A percentile compares a stretch with the other conserved stretches of the same genome.
These are phyloP conservation scores for Stagonosporopsis chrysanthemi DNA, from an alignment of 2,329 filamentous ascomycete species.

Conservation along the genomic window DNA sequence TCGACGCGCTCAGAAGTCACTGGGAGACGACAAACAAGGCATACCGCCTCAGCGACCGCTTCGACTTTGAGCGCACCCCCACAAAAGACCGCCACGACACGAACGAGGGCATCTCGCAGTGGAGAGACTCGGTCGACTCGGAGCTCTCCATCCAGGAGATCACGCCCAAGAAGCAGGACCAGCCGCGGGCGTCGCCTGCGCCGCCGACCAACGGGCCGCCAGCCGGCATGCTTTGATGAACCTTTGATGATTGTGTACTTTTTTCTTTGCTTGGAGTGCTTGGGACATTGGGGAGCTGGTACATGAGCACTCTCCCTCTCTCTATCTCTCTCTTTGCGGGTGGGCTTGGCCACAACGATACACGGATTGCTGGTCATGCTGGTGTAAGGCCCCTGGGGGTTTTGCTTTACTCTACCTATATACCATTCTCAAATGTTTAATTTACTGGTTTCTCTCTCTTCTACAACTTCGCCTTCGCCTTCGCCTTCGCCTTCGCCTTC, in stretches of 20 bases:
- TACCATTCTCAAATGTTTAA: slow-evolving; percentile 25
- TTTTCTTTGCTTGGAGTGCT: slow-evolving; percentile 5
- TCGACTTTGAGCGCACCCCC: slow-evolving; percentile 76
- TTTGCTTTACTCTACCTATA: slow-evolving; percentile 7
- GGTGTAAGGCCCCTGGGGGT: neutral
- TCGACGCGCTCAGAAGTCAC: slow-evolving; percentile 86
- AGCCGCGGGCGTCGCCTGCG: slow-evolving; percentile 5
- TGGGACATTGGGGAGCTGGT: slow-evolving; percentile 1
- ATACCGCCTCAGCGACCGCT: slow-evolving; percentile 87
- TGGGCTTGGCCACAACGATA: neutral
- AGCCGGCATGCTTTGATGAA: slow-evolving; percentile 21
- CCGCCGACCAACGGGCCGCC: slow-evolving; percentile 9
- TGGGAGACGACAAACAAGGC: slow-evolving; percentile 98
- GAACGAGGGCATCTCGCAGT: slow-evolving; percentile 45
- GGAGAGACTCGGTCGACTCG: slow-evolving; percentile 34
- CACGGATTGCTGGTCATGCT: neutral
- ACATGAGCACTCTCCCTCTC: slow-evolving; percentile 3
- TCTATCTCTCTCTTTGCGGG: neutral
- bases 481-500: too few species aligned
- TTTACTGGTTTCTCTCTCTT: slow-evolving; percentile 11
- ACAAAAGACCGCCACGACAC: slow-evolving; percentile 45
- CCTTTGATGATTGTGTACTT: slow-evolving; percentile 2
- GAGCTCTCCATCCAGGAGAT: slow-evolving; percentile 15
- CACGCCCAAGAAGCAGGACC: slow-evolving; percentile 11
- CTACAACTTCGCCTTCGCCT: neutral